Conservation (phyloP, 1,284 basidiomycete species). For the Ustilago bromivora region DNA sequence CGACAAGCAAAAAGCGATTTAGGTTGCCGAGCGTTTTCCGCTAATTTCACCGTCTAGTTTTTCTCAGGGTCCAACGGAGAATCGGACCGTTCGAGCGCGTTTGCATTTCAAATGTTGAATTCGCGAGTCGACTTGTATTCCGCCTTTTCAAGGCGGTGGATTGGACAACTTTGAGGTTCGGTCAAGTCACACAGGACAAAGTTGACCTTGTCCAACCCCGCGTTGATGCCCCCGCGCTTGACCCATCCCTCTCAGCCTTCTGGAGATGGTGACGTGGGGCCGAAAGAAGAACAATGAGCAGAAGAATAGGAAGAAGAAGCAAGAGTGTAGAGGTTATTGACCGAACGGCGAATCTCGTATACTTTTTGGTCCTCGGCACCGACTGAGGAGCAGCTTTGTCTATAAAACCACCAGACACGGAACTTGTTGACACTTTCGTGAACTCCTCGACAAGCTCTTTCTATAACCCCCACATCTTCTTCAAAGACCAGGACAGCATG, state of each 20-base stretch:
- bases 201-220: neutral
- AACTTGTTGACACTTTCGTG: neutral
- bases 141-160: neutral
- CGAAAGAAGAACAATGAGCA: neutral
- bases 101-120: constrained; percentile 10
- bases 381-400: neutral
- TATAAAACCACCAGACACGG: neutral
- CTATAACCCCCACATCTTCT: neutral
- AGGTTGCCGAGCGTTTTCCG: constrained; percentile 11
- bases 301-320: neutral
- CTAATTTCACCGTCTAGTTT: neutral
- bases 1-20: neutral
- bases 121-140: neutral
- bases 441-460: neutral
- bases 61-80: constrained; percentile 17
- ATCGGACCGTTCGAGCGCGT: constrained; percentile 13
- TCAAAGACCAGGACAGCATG: constrained; percentile 9
- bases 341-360: neutral
- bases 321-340: constrained; percentile 2
- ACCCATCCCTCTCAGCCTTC: neutral
- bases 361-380: neutral
- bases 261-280: constrained; percentile 1
- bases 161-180: neutral
- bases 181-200: neutral
- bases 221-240: neutral